phyloP scores from a whole-genome alignment of 2,329 filamentous ascomycete species.

The Metarhizium humberi region DNA sequence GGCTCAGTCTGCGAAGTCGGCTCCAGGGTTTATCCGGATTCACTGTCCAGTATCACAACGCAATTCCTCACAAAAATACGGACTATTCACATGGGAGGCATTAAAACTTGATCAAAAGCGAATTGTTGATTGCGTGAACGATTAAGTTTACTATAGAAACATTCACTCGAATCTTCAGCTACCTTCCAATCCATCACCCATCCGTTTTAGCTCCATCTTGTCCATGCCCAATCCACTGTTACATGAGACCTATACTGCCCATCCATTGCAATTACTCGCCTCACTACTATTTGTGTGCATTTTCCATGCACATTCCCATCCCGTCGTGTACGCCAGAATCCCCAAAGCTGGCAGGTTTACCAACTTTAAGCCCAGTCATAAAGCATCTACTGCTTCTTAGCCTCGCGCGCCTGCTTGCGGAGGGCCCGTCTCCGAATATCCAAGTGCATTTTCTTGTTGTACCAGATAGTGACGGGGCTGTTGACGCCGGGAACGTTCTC shows the following conservation, averaged over 20 bases:
- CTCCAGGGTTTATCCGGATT: not conserved
- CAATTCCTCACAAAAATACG: not conserved
- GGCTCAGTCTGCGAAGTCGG: not conserved
- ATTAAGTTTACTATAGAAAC: not conserved
- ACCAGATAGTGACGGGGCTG: slow-evolving; percentile 34
- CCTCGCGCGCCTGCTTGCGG: slow-evolving; percentile 73
- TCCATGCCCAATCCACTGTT: not conserved
- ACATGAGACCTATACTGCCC: not conserved
- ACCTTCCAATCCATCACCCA: not conserved
- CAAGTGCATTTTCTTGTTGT: slow-evolving; percentile 63
- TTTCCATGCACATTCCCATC: not conserved
- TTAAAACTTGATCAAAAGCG: not conserved
- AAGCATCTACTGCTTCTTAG: slow-evolving; percentile 49
- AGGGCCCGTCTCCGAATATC: slow-evolving; percentile 75
- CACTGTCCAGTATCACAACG: not conserved
- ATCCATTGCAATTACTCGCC: too few species aligned
- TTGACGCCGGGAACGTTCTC: slow-evolving; percentile 46
- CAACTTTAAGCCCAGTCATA: not conserved
- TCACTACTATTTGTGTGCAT: not conserved
- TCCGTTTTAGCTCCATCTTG: not conserved
- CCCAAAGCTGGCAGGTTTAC: not conserved
- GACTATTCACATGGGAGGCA: not conserved
- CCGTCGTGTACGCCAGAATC: not conserved
- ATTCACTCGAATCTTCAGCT: not conserved
- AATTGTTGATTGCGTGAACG: not conserved